A percentile compares a stretch with the other conserved stretches of the same genome.
These are phyloP conservation scores for Drosera spatulata DNA, from an alignment of 179 eudicot species.

Conservation along the genomic window DNA sequence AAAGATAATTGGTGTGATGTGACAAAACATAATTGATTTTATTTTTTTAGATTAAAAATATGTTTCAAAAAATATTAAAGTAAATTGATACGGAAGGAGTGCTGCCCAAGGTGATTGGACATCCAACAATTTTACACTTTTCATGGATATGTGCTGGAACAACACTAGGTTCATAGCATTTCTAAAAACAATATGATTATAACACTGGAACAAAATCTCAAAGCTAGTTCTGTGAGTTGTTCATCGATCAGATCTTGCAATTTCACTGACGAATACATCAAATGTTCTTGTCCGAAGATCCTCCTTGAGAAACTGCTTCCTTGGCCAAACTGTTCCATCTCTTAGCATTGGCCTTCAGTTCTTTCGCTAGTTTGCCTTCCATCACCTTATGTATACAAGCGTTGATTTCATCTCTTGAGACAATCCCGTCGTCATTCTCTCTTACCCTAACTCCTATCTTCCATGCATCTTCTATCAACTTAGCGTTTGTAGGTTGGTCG, in stretches of 20 bases:
- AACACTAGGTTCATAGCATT: no score
- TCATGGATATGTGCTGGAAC: no score
- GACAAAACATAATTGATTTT: no score
- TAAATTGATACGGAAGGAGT: no score
- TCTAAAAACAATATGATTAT: no score
- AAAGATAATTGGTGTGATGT: no score
- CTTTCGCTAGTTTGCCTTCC: constrained; percentile 28
- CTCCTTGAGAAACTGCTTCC: constrained; percentile 35
- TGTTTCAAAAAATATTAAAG: no score
- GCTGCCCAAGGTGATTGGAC: no score
- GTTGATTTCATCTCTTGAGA: constrained; percentile 30
- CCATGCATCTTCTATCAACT: constrained; percentile 59
- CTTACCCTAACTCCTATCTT: constrained; percentile 38
- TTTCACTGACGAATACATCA: constrained; percentile 15
- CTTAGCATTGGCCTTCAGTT: constrained; percentile 23
- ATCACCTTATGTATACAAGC: constrained; percentile 35
- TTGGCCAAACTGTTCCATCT: constrained; percentile 34
- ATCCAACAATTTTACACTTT: no score
- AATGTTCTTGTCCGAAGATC: constrained; percentile 42
- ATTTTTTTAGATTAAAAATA: no score
- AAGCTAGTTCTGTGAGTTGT: no score
- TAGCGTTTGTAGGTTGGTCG: constrained; percentile 60
- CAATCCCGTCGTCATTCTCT: constrained; percentile 21
- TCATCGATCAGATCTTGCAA: not conserved
- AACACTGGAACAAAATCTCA: no score